phyloP scores from a whole-genome alignment of 805 yeast species.

The Nakazawaea wickerhamii region DNA sequence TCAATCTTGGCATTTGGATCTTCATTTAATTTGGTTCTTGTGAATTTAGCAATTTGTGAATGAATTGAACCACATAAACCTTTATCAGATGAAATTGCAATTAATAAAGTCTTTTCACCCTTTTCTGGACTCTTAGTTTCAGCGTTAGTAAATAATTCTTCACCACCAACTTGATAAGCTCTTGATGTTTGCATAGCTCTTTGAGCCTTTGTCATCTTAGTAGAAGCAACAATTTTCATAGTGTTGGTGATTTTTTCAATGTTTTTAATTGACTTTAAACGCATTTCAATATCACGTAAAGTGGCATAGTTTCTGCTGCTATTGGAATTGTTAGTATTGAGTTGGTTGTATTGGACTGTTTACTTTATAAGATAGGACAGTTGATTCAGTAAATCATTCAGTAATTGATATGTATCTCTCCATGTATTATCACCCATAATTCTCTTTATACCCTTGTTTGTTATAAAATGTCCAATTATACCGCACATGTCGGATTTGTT shows the following conservation, averaged over 20 bases:
- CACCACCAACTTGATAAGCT: conserved; percentile 74
- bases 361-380: no score
- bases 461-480: no score
- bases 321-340: neutral
- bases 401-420: no score
- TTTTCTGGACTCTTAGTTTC: conserved; percentile 56
- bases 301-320: conserved; percentile 85
- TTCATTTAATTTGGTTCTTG: conserved; percentile 61
- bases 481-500: no score
- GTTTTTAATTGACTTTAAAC: conserved; percentile 97
- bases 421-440: no score
- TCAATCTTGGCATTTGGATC: conserved; percentile 54
- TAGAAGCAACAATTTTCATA: conserved; percentile 98
- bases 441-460: no score
- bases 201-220: conserved; percentile 93
- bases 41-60: conserved; percentile 86
- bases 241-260: conserved; percentile 99
- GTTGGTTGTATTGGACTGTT: no score
- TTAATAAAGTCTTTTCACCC: conserved; percentile 59
- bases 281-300: conserved; percentile 95
- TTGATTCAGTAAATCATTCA: no score
- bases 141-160: conserved; percentile 73
- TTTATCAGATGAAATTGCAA: conserved; percentile 93
- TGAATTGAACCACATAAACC: conserved; percentile 99
- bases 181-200: conserved; percentile 88